phyloP scores from a whole-genome alignment of 2,329 filamentous ascomycete species.

The Teratosphaeria viscida region DNA sequence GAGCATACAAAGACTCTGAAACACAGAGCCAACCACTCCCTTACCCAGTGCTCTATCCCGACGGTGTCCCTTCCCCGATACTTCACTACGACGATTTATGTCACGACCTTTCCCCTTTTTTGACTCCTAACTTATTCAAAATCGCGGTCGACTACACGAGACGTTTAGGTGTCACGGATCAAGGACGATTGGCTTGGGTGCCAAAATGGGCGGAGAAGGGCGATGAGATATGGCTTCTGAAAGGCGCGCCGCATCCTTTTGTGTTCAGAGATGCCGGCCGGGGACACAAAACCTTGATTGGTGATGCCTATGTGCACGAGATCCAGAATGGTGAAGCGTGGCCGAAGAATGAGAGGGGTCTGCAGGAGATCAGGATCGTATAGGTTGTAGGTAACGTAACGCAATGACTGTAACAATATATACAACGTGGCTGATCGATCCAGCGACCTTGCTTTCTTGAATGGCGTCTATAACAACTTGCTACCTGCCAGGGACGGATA shows the following conservation, averaged over 20 bases:
- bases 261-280: not conserved
- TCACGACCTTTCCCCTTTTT: not conserved
- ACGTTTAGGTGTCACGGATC: not conserved
- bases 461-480: no score
- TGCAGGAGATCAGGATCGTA: conserved; percentile 1
- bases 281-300: not conserved
- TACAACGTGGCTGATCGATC: not conserved
- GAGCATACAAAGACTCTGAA: not conserved
- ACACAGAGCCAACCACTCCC: not conserved
- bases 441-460: not conserved
- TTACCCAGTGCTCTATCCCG: not conserved
- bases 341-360: not conserved
- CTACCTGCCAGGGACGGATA: not conserved
- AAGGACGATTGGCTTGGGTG: conserved; percentile 1
- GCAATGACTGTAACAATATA: not conserved
- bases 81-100: not conserved
- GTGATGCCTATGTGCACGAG: conserved; percentile 3
- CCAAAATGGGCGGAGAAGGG: not conserved
- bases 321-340: conserved; percentile 2
- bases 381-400: not conserved
- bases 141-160: not conserved
- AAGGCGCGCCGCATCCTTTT: conserved; percentile 1
- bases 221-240: not conserved
- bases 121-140: not conserved
- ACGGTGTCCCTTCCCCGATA: no score